Conservation (phyloP, 2,329 filamentous ascomycete genomes). For the Pseudovirgaria hyperparasitica region DNA sequence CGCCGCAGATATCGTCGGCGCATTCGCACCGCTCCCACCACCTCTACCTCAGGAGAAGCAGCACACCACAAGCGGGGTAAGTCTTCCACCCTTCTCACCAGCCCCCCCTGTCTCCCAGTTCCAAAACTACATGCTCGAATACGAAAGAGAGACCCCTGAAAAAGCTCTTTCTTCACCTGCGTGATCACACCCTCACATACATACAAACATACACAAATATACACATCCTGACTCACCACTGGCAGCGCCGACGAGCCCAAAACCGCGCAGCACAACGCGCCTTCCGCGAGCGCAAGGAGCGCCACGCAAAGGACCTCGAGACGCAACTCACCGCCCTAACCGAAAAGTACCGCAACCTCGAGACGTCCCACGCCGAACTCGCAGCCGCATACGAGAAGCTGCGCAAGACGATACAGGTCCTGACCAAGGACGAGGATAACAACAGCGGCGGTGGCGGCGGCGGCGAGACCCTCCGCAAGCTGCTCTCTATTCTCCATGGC, state of each 20-base stretch:
- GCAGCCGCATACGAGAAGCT: constrained; percentile 27
- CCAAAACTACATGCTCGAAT: not conserved
- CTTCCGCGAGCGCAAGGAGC: constrained; percentile 51
- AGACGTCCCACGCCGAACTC: constrained; percentile 37
- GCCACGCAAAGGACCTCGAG: constrained; percentile 52
- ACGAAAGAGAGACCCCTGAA: not conserved
- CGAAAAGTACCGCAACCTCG: constrained; percentile 43
- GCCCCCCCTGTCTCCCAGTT: not conserved
- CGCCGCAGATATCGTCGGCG: constrained; percentile 13
- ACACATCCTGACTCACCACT: constrained; percentile 1
- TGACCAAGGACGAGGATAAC: constrained; percentile 19
- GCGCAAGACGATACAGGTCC: constrained; percentile 24
- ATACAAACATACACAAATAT: not conserved
- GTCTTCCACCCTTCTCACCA: constrained; percentile 2
- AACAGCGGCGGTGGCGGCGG: constrained; percentile 15
- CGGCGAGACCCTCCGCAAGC: constrained; percentile 22
- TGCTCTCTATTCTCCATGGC: constrained; percentile 25
- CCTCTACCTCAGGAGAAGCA: constrained; percentile 16
- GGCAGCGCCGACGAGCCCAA: constrained; percentile 44
- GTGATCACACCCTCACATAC: not conserved
- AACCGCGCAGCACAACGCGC: constrained; percentile 49
- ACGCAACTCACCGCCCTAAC: constrained; percentile 40
- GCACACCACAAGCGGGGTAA: constrained; percentile 27
- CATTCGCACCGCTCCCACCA: constrained; percentile 9
- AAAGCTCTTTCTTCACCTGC: not conserved